Evolutionary conservation across 306 rosid species (phyloP).

Genomic region (Comarum palustre): DNA sequence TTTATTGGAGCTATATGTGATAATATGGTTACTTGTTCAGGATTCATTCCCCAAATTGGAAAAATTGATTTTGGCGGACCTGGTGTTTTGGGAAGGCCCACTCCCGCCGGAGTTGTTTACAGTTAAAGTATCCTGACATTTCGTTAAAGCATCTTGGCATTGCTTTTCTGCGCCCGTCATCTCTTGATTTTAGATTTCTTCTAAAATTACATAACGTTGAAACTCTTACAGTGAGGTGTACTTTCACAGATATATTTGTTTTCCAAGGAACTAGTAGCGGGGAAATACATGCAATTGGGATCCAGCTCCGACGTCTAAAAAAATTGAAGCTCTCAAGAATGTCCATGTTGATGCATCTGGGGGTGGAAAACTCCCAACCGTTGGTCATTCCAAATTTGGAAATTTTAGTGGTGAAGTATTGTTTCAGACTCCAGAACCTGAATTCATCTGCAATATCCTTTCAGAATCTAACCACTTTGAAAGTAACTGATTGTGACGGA

Average conservation of each 20-base stretch:
- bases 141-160: not conserved
- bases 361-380: not conserved
- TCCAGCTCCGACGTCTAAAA: not conserved
- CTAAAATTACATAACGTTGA: not conserved
- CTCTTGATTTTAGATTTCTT: not conserved
- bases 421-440: not conserved
- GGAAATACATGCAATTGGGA: not conserved
- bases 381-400: not conserved
- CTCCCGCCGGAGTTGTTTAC: not conserved
- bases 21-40: not conserved
- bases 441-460: not conserved
- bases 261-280: not conserved
- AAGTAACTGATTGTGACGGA: not conserved
- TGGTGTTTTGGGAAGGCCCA: not conserved
- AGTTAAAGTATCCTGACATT: accelerated
- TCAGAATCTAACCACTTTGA: not conserved
- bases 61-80: accelerated
- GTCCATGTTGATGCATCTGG: not conserved
- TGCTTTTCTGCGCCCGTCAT: not conserved
- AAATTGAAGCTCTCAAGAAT: not conserved
- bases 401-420: not conserved
- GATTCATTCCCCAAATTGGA: not conserved
- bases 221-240: accelerated
- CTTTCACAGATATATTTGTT: not conserved
- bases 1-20: not conserved